These are phyloP conservation scores for Aspergillus hiratsukae DNA, from an alignment of 2,329 filamentous ascomycete genomes.

Conservation along the genomic window DNA sequence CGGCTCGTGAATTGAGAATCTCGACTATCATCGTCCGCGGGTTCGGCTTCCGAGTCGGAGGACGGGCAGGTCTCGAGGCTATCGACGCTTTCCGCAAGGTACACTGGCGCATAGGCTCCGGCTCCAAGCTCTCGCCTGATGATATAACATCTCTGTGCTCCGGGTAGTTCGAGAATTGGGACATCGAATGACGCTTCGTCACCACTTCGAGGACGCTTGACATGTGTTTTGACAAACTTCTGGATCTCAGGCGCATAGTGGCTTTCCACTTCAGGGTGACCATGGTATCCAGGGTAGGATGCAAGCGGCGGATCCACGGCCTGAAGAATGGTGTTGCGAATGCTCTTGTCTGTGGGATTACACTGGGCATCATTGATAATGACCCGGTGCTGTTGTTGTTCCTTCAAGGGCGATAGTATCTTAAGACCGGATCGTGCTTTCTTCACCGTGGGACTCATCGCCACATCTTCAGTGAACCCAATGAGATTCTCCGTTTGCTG, in stretches of 20 bases:
- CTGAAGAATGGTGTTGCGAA: slow-evolving; percentile 70
- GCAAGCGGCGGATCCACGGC: slow-evolving; percentile 68
- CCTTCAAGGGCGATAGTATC: slow-evolving; percentile 15
- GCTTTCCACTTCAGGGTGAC: slow-evolving; percentile 61
- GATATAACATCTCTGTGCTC: slow-evolving; percentile 64
- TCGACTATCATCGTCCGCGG: slow-evolving; percentile 42
- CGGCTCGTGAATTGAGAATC: slow-evolving; percentile 53
- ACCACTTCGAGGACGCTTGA: slow-evolving; percentile 41
- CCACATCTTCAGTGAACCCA: slow-evolving; percentile 27
- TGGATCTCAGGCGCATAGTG: slow-evolving; percentile 72
- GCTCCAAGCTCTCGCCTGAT: slow-evolving; percentile 83
- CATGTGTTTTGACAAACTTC: slow-evolving; percentile 70
- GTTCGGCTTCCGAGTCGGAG: slow-evolving; percentile 32
- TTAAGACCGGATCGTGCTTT: slow-evolving; percentile 28
- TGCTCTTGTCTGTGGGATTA: slow-evolving; percentile 77
- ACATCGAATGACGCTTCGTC: slow-evolving; percentile 59
- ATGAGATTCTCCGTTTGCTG: slow-evolving; percentile 44
- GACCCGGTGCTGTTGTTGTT: slow-evolving; percentile 45
- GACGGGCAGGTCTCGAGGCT: slow-evolving; percentile 34
- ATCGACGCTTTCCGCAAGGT: slow-evolving; percentile 75
- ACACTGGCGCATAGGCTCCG: slow-evolving; percentile 92
- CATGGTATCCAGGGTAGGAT: slow-evolving; percentile 74
- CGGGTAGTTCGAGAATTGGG: slow-evolving; percentile 64
- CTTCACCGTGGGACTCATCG: slow-evolving; percentile 35
- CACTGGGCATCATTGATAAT: slow-evolving; percentile 80